phyloP scores from a whole-genome alignment of 257 asterid species.

The Salvia rosmarinus region DNA sequence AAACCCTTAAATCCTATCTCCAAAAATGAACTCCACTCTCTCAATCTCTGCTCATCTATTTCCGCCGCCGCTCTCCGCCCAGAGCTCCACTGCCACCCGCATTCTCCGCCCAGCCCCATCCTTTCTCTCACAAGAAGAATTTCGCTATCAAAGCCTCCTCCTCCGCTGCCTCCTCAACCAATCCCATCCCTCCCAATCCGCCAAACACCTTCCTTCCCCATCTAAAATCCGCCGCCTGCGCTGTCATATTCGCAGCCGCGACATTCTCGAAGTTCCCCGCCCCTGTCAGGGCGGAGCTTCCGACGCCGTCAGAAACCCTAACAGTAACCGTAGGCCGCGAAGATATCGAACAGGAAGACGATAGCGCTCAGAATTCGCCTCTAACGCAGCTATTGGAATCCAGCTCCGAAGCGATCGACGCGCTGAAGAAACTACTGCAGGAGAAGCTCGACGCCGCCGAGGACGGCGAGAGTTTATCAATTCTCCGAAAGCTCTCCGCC shows the following conservation, averaged over 20 bases:
- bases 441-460: conserved; percentile 72
- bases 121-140: conserved; percentile 3
- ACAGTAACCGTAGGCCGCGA: conserved; percentile 33
- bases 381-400: conserved; percentile 54
- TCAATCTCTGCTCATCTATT: conserved; percentile 29
- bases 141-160: conserved; percentile 42
- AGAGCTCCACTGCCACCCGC: conserved; percentile 23
- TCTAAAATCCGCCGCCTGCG: conserved; percentile 58
- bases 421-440: conserved; percentile 58
- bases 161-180: conserved; percentile 37
- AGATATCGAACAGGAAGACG: conserved; percentile 27
- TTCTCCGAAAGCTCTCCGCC: conserved; percentile 48
- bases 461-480: conserved; percentile 63
- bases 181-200: conserved; percentile 27
- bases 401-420: conserved; percentile 56
- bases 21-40: conserved; percentile 42
- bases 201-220: conserved; percentile 36
- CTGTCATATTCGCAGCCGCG: conserved; percentile 58
- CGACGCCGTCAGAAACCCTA: conserved; percentile 40
- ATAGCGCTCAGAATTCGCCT: conserved; percentile 38
- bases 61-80: conserved; percentile 32
- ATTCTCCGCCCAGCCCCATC: conserved; percentile 20
- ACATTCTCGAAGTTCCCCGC: conserved; percentile 47
- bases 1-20: conserved; percentile 29
- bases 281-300: conserved; percentile 42